These are phyloP conservation scores for Wickerhamia fluorescens DNA, from an alignment of 805 yeast genomes.

Conservation along the genomic window DNA sequence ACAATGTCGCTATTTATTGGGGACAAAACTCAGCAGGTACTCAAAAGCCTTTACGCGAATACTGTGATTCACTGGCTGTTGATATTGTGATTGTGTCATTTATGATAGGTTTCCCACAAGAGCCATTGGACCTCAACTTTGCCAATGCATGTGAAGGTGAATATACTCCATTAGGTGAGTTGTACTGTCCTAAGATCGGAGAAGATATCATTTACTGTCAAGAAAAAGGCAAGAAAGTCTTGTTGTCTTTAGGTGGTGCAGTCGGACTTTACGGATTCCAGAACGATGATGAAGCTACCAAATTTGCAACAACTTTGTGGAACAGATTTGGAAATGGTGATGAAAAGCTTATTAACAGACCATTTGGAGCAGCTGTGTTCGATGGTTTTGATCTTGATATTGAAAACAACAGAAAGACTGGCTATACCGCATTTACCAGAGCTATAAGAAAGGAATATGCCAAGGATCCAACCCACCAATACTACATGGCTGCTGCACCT, in stretches of 20 bases:
- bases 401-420: conserved; percentile 52
- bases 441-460: conserved; percentile 16
- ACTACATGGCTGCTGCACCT: conserved; percentile 84
- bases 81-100: conserved; percentile 11
- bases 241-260: conserved; percentile 63
- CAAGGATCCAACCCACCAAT: conserved; percentile 39
- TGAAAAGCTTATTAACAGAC: conserved; percentile 25
- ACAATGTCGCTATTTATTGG: conserved; percentile 13
- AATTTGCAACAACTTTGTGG: conserved; percentile 24
- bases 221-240: conserved; percentile 63
- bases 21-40: conserved; percentile 11
- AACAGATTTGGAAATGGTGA: conserved; percentile 17
- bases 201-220: conserved; percentile 74
- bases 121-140: conserved; percentile 8
- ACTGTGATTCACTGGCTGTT: conserved; percentile 8
- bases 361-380: conserved; percentile 65
- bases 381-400: conserved; percentile 83
- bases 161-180: conserved; percentile 7
- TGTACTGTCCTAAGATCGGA: conserved; percentile 27
- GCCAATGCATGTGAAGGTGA: conserved; percentile 10
- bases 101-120: conserved; percentile 7
- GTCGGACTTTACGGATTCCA: conserved; percentile 34
- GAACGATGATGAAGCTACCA: conserved; percentile 20
- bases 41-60: conserved; percentile 8
- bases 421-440: conserved; percentile 54